These are phyloP conservation scores for Nephelium lappaceum DNA, from an alignment of 345 rosid genomes.

Conservation along the genomic window DNA sequence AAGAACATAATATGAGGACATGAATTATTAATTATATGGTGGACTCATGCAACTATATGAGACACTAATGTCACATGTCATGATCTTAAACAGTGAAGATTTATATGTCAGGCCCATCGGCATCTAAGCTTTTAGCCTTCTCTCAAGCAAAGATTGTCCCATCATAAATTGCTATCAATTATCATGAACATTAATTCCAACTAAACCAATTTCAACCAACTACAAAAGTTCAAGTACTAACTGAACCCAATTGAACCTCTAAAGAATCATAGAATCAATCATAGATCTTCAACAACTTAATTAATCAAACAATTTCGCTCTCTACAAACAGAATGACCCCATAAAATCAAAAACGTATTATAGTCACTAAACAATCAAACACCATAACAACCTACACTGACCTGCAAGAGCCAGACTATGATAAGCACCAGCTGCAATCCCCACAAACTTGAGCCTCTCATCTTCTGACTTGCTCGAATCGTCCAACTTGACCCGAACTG, in stretches of 20 bases:
- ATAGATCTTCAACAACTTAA: not conserved
- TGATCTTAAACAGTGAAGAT: no score
- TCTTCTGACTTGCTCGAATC: constrained; percentile 21
- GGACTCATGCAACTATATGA: no score
- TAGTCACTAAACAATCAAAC: not conserved
- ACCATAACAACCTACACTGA: constrained; percentile 21
- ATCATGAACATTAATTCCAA: not conserved
- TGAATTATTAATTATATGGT: no score
- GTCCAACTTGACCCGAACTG: constrained; percentile 54
- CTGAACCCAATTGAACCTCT: not conserved
- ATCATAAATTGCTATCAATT: not conserved
- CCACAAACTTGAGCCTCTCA: constrained; percentile 53
- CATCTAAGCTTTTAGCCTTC: not conserved
- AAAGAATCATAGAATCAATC: not conserved
- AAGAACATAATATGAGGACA: no score
- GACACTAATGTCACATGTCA: no score
- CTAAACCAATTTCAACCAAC: not conserved
- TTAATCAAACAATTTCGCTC: not conserved
- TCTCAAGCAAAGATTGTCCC: not conserved
- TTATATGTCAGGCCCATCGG: no score
- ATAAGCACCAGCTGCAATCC: constrained; percentile 87
- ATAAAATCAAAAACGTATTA: not conserved
- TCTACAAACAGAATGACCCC: not conserved
- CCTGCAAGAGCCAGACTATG: constrained; percentile 89
- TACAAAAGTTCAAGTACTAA: not conserved